Percentiles rank a stretch among this genome's conserved stretches.
Conservation (phyloP, 768 basidiomycete species). For the Leccinum fibrillosum region DNA sequence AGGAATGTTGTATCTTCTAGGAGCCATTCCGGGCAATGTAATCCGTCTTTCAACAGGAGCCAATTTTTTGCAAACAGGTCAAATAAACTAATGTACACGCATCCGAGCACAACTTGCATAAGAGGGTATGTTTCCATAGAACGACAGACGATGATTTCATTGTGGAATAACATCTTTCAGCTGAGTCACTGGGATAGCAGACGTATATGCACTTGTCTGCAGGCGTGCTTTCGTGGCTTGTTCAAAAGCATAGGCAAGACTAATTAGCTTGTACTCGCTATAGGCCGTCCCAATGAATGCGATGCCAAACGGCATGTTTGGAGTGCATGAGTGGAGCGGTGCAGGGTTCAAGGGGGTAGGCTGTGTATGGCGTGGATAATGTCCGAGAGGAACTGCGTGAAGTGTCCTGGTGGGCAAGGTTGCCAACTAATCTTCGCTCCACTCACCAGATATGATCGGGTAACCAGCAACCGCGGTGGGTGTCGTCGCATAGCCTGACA, state of each 20-base stretch:
- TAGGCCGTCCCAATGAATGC: constrained; percentile 62
- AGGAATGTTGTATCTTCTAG: constrained; percentile 17
- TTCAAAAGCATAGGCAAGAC: constrained; percentile 63
- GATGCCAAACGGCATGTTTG: constrained; percentile 59
- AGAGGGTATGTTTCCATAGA: constrained; percentile 2
- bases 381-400: constrained; percentile 52
- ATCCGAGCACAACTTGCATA: not conserved
- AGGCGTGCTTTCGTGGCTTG: constrained; percentile 57
- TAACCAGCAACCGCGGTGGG: constrained; percentile 58
- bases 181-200: constrained; percentile 56
- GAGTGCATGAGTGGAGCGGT: constrained; percentile 30
- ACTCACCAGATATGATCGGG: constrained; percentile 59
- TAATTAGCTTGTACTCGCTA: constrained; percentile 55
- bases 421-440: not conserved
- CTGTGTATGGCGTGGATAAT: constrained; percentile 46
- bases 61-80: not conserved
- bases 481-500: constrained; percentile 27
- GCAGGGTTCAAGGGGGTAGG: constrained; percentile 42
- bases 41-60: constrained; percentile 1
- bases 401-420: constrained; percentile 3
- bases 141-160: constrained; percentile 5
- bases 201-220: constrained; percentile 44
- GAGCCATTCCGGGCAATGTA: constrained; percentile 5
- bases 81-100: constrained; percentile 2
- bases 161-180: constrained; percentile 32